Conservation (phyloP, 2,329 filamentous ascomycete species). For the Metarhizium rileyi region DNA sequence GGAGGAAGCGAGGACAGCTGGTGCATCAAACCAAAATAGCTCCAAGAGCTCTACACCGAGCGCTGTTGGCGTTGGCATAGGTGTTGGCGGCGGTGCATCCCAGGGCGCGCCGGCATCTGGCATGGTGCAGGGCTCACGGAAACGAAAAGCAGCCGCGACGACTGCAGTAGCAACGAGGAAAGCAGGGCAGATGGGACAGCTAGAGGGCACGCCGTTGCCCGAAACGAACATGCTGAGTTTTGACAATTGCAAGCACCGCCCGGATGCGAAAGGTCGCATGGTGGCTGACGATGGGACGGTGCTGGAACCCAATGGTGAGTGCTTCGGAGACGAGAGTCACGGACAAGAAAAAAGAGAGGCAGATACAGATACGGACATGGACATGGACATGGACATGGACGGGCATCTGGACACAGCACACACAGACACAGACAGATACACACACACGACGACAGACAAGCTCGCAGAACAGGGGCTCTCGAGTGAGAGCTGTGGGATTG, state of each 20-base stretch:
- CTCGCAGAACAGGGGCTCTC: neutral
- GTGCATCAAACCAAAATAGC: constrained; percentile 21
- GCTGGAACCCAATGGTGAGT: constrained; percentile 75
- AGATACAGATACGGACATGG: neutral
- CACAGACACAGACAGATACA: neutral
- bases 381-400: neutral
- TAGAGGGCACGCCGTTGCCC: constrained; percentile 33
- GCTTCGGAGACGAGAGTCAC: neutral
- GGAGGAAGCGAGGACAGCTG: constrained; percentile 29
- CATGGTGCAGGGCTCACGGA: constrained; percentile 52
- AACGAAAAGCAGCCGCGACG: constrained; percentile 64
- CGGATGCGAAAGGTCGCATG: constrained; percentile 63
- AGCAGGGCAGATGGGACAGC: constrained; percentile 23
- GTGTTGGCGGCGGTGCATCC: constrained; percentile 16
- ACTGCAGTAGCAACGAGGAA: constrained; percentile 13
- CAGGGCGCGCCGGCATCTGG: constrained; percentile 40
- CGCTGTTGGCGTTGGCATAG: constrained; percentile 4
- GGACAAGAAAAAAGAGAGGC: no score
- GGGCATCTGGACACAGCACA: neutral
- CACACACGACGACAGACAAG: no score
- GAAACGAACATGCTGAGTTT: constrained; percentile 88
- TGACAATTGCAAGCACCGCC: constrained; percentile 55
- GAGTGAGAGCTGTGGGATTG: neutral
- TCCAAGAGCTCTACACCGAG: constrained; percentile 22
- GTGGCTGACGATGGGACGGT: constrained; percentile 85